phyloP scores from a whole-genome alignment of 768 basidiomycete species.

The Stropharia rugosoannulata region DNA sequence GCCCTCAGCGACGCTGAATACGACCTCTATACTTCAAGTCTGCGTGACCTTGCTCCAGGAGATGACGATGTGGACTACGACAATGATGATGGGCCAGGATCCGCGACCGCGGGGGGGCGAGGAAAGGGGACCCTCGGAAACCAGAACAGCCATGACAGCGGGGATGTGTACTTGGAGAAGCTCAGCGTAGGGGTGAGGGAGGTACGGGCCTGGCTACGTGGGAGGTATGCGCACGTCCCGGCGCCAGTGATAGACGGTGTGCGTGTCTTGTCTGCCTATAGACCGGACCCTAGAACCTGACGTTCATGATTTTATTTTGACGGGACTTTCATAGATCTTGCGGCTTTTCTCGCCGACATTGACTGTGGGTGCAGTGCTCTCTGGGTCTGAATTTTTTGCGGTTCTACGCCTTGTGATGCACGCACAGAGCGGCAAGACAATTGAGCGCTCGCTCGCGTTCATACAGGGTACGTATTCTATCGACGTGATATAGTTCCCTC shows the following conservation, averaged over 20 bases:
- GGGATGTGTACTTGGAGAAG: conserved; percentile 54
- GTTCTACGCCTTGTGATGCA: conserved; percentile 67
- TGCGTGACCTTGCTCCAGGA: conserved; percentile 48
- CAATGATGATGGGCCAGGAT: too few species aligned
- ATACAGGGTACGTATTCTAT: conserved; percentile 60
- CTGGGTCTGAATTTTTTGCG: conserved; percentile 77
- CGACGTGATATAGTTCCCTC: too few species aligned
- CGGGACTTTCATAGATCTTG: conserved; percentile 49
- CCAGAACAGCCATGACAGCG: conserved; percentile 13
- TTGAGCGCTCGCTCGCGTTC: conserved; percentile 70
- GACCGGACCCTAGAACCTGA: too few species aligned
- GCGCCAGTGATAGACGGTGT: conserved; percentile 60
- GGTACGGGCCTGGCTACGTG: conserved; percentile 72
- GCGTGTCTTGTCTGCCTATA: conserved; percentile 18
- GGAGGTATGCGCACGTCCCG: conserved; percentile 58
- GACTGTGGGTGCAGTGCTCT: conserved; percentile 49
- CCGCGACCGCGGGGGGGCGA: too few species aligned
- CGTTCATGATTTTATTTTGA: too few species aligned
- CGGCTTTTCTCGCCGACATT: conserved; percentile 60
- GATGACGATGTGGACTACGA: conserved; percentile 26
- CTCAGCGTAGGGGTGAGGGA: conserved; percentile 61
- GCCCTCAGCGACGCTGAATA: conserved; percentile 78
- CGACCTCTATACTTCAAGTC: conserved; percentile 58
- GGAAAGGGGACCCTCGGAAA: too few species aligned
- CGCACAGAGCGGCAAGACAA: conserved; percentile 53